These are phyloP conservation scores for Microbotryomycetes sp. DNA, from an alignment of 1,284 basidiomycete species.

Conservation along the genomic window DNA sequence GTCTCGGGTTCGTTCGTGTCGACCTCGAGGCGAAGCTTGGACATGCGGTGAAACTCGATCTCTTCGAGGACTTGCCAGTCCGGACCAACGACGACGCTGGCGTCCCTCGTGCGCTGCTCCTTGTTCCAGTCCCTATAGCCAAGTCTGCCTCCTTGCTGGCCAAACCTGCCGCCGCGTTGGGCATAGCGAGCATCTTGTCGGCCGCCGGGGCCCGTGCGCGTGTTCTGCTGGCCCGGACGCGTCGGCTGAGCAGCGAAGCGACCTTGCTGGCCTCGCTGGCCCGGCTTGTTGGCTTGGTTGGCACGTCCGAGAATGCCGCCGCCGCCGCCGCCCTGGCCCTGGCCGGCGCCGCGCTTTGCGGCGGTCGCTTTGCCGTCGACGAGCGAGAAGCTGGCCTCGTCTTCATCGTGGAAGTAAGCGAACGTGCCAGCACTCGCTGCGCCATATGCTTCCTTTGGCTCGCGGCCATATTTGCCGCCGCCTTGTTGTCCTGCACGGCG, in stretches of 20 bases:
- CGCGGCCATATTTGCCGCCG: slow-evolving; percentile 30
- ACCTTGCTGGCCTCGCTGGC: slow-evolving; percentile 28
- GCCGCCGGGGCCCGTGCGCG: slow-evolving; percentile 31
- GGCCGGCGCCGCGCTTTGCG: slow-evolving; percentile 19
- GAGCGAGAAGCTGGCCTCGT: slow-evolving; percentile 94
- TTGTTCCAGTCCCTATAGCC: slow-evolving; percentile 96
- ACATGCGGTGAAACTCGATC: slow-evolving; percentile 88
- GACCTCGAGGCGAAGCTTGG: slow-evolving; percentile 86
- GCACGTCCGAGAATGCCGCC: slow-evolving; percentile 8
- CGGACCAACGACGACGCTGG: slow-evolving; percentile 84
- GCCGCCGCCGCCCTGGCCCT: slow-evolving; percentile 25
- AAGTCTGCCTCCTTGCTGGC: slow-evolving; percentile 56
- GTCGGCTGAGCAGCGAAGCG: slow-evolving; percentile 36
- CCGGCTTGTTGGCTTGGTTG: slow-evolving; percentile 28
- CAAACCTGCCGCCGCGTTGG: slow-evolving; percentile 11
- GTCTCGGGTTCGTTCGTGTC: slow-evolving; percentile 67
- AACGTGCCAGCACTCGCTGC: slow-evolving; percentile 55
- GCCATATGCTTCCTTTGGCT: slow-evolving; percentile 45
- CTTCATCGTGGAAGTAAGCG: slow-evolving; percentile 96
- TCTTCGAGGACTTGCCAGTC: slow-evolving; percentile 94
- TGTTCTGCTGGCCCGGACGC: slow-evolving; percentile 32
- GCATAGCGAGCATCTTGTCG: slow-evolving; percentile 32
- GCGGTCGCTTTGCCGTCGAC: slow-evolving; percentile 61
- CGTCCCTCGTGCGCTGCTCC: slow-evolving; percentile 89
- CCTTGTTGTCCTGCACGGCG: slow-evolving; percentile 50